phyloP scores from a whole-genome alignment of 2,329 filamentous ascomycete genomes.

The Aspergillus brunneoviolaceus region DNA sequence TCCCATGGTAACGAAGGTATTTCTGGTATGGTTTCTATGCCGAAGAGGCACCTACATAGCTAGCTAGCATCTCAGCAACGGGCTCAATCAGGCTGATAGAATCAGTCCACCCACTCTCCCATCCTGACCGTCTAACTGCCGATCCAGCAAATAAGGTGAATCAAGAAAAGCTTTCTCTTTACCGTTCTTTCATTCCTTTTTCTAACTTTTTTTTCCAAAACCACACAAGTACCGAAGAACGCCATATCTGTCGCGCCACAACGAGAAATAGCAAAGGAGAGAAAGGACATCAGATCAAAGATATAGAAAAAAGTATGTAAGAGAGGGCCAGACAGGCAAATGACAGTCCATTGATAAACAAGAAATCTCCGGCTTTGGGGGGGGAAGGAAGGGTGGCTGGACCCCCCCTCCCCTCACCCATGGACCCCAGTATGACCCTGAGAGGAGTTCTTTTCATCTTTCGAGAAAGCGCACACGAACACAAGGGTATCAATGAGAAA shows the following conservation, averaged over 20 bases:
- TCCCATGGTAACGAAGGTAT: too few relatives aligned
- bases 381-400: background rate
- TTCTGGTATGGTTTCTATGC: too few relatives aligned
- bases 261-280: background rate
- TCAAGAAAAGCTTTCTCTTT: background rate
- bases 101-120: too few relatives aligned
- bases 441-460: background rate
- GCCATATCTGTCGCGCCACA: conserved; percentile 15
- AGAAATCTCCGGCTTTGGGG: background rate
- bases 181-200: conserved; percentile 1
- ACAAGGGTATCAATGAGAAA: conserved; percentile 24
- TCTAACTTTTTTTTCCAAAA: conserved; percentile 3
- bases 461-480: background rate
- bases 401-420: background rate
- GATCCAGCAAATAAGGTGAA: too few relatives aligned
- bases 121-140: too few relatives aligned
- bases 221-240: conserved; percentile 2
- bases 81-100: too few relatives aligned
- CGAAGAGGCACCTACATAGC: too few relatives aligned
- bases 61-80: too few relatives aligned
- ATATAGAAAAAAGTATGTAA: background rate
- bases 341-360: background rate
- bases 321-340: background rate
- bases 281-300: background rate
- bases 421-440: background rate